Percentiles rank a stretch among this genome's conserved stretches.
Conservation (phyloP, 805 yeast species). For the Candida glaebosa region DNA sequence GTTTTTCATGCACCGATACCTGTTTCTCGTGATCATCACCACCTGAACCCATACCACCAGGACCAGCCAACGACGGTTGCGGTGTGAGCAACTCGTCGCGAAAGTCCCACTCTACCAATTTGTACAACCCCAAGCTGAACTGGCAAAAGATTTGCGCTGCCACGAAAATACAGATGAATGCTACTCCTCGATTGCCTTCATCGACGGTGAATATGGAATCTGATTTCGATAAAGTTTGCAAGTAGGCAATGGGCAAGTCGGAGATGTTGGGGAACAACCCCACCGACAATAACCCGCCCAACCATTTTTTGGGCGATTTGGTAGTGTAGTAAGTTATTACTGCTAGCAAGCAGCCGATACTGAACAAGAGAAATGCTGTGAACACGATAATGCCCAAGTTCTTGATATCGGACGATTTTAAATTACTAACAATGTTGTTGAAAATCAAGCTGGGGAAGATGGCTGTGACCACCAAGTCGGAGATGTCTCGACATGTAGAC, state of each 20-base stretch:
- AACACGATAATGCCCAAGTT: constrained; percentile 61
- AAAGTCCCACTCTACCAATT: constrained; percentile 70
- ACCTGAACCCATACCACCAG: neutral
- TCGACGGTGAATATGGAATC: constrained; percentile 49
- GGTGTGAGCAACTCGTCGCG: constrained; percentile 26
- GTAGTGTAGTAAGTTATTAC: constrained; percentile 41
- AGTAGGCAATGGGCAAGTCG: constrained; percentile 82
- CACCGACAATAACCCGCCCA: constrained; percentile 69
- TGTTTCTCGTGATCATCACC: neutral
- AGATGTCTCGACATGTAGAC: constrained; percentile 64
- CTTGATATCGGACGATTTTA: constrained; percentile 66
- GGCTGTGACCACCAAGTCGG: constrained; percentile 64
- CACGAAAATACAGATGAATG: constrained; percentile 75
- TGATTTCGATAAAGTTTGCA: constrained; percentile 67
- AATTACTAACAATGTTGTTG: constrained; percentile 63
- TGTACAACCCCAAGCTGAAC: constrained; percentile 75
- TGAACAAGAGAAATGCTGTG: constrained; percentile 48
- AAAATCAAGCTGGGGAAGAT: constrained; percentile 76
- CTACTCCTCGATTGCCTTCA: constrained; percentile 73
- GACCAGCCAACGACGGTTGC: neutral
- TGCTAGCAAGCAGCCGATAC: constrained; percentile 49
- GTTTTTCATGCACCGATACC: no score
- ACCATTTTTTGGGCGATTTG: constrained; percentile 68
- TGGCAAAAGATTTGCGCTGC: constrained; percentile 64
- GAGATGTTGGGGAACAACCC: constrained; percentile 77